Evolutionary conservation across 2,329 filamentous ascomycete genomes (phyloP).

Genomic region (Paecilomyces variotii): DNA sequence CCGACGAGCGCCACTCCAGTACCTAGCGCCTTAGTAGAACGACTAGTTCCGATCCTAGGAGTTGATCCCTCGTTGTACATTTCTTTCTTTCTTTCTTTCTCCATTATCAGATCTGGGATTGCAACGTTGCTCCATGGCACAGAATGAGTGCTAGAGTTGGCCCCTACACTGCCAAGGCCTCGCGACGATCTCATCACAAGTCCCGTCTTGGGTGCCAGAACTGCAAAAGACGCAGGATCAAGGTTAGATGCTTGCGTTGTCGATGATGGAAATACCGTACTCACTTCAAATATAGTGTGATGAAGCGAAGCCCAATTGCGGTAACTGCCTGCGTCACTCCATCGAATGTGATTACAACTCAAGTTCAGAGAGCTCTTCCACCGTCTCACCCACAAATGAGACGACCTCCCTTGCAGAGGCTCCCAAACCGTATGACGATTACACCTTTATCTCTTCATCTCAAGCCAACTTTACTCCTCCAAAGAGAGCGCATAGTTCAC

Average conservation of each 20-base stretch:
- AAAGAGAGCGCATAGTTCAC: constrained; percentile 1
- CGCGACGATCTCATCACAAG: constrained; percentile 8
- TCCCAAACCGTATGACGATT: not conserved
- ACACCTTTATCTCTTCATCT: constrained; percentile 5
- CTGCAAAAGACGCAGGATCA: constrained; percentile 9
- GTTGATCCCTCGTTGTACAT: too few relatives aligned
- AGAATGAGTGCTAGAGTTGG: constrained; percentile 5
- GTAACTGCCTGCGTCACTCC: constrained; percentile 7
- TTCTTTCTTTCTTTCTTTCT: too few relatives aligned
- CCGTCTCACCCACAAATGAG: not conserved
- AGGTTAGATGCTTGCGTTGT: constrained; percentile 2
- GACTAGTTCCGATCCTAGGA: too few relatives aligned
- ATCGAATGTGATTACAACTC: constrained; percentile 4
- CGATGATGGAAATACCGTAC: not conserved
- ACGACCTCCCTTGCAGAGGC: not conserved
- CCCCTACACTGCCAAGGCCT: constrained; percentile 1
- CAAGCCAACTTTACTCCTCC: constrained; percentile 4
- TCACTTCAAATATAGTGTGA: constrained; percentile 5
- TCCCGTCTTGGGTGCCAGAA: constrained; percentile 8
- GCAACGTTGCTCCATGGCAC: too few relatives aligned
- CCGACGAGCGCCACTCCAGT: too few relatives aligned
- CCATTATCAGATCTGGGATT: too few relatives aligned
- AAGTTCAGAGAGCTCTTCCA: not conserved
- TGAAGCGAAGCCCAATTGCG: constrained; percentile 6
- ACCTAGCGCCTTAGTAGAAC: too few relatives aligned